Evolutionary conservation across 208 protist genomes (phyloP).

Genomic region (Trypanosoma theileri): DNA sequence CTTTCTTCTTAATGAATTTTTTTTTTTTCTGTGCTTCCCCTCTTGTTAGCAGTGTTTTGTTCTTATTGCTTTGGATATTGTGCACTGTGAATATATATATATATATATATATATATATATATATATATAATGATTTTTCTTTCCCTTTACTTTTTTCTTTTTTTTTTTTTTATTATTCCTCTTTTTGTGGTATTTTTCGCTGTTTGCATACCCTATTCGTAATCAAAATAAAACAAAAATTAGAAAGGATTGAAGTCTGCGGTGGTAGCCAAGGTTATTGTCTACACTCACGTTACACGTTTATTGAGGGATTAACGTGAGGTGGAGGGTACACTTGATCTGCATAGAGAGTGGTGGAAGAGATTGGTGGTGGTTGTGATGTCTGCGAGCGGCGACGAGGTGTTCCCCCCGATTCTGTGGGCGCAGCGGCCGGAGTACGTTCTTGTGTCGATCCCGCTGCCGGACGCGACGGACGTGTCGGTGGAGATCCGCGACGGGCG

Average conservation of each 20-base stretch:
- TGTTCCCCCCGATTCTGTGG: constrained; percentile 78
- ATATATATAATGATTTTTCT: too few species aligned
- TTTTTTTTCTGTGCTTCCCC: constrained; percentile 12
- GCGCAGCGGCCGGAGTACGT: constrained; percentile 80
- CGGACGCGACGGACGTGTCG: constrained; percentile 68
- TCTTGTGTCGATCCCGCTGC: constrained; percentile 74
- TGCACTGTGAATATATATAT: too few species aligned
- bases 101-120: constrained; percentile 22
- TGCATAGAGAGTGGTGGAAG: background rate
- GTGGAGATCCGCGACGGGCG: constrained; percentile 64
- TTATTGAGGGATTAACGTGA: too few species aligned
- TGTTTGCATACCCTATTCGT: constrained; percentile 6
- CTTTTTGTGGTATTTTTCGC: constrained; percentile 14
- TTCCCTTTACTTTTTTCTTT: constrained; percentile 7
- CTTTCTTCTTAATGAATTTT: constrained; percentile 11
- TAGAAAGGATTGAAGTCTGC: too few species aligned
- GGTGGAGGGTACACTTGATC: too few species aligned
- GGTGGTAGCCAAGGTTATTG: too few species aligned
- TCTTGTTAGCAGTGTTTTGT: background rate
- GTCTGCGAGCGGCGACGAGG: constrained; percentile 22
- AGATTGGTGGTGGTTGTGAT: constrained; percentile 2
- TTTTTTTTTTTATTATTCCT: constrained; percentile 12
- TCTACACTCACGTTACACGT: too few species aligned
- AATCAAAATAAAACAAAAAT: background rate
- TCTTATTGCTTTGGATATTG: too few species aligned